These are phyloP conservation scores for Phytophthora pini DNA, from an alignment of 352 stramenopile genomes.

Conservation along the genomic window DNA sequence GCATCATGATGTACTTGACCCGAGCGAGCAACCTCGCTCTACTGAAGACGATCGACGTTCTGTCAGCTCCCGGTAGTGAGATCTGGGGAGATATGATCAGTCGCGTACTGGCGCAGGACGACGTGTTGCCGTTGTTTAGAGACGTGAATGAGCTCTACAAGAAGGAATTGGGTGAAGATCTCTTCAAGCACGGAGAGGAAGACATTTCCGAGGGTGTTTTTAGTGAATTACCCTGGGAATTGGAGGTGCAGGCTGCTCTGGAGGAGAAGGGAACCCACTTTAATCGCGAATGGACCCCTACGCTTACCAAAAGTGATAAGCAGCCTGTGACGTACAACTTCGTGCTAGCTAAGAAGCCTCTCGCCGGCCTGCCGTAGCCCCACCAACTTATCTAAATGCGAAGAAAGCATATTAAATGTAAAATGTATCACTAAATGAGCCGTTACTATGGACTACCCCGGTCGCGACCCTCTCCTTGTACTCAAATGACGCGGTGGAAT, in stretches of 20 bases:
- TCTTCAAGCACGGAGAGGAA: slow-evolving; percentile 59
- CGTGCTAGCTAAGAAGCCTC: slow-evolving; percentile 38
- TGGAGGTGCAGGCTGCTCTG: slow-evolving; percentile 43
- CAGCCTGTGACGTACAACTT: slow-evolving; percentile 31
- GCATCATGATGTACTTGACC: slow-evolving; percentile 55
- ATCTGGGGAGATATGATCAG: slow-evolving; percentile 59
- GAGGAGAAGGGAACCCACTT: slow-evolving; percentile 40
- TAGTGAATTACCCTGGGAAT: slow-evolving; percentile 48
- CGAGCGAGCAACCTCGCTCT: slow-evolving; percentile 48
- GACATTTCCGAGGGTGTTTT: slow-evolving; percentile 54
- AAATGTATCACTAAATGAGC: slow-evolving; percentile 33
- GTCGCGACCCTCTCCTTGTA: slow-evolving; percentile 25
- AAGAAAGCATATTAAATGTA: slow-evolving; percentile 21
- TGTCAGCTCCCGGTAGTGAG: slow-evolving; percentile 53
- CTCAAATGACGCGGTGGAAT: slow-evolving; percentile 33
- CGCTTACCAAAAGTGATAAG: slow-evolving; percentile 13
- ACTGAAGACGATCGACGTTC: slow-evolving; percentile 56
- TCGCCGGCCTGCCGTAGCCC: slow-evolving; percentile 14
- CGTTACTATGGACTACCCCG: not conserved
- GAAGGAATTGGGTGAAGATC: slow-evolving; percentile 42
- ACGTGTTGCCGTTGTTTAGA: slow-evolving; percentile 30
- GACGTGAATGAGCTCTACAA: slow-evolving; percentile 50
- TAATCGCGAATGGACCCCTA: slow-evolving; percentile 48
- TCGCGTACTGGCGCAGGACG: slow-evolving; percentile 23
- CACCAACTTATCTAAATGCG: slow-evolving; percentile 27